Evolutionary conservation across 495 filamentous ascomycete genomes (phyloP).

Genomic region (Jackrogersella multiformis): DNA sequence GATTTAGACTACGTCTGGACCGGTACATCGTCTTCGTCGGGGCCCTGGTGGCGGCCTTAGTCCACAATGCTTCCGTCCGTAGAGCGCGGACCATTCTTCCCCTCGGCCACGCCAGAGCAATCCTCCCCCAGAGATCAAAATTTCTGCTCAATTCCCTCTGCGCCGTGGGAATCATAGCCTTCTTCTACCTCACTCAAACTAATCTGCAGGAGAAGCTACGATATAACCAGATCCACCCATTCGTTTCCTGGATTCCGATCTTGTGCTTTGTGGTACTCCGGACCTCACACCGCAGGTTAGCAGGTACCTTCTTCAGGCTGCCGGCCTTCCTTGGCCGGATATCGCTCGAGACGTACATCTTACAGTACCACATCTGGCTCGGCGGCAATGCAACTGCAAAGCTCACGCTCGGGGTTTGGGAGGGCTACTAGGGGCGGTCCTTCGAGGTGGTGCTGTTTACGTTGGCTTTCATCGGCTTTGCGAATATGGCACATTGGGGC

Average conservation of each 20-base stretch:
- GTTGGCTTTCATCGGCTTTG: conserved; percentile 25
- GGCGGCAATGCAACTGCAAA: conserved; percentile 65
- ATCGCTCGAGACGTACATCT: conserved; percentile 66
- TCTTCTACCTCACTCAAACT: conserved; percentile 46
- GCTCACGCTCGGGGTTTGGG: conserved; percentile 57
- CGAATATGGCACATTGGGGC: conserved; percentile 16
- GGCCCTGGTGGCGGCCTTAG: conserved; percentile 29
- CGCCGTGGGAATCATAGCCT: conserved; percentile 42
- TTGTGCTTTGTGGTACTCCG: conserved; percentile 61
- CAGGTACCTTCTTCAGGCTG: conserved; percentile 53
- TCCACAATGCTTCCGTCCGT: conserved; percentile 30
- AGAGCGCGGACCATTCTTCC: conserved; percentile 13
- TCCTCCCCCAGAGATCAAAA: not conserved
- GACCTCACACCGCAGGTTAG: conserved; percentile 54
- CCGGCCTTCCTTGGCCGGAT: conserved; percentile 65
- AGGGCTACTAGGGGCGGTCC: conserved; percentile 31
- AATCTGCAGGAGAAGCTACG: conserved; percentile 48
- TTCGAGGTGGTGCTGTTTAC: conserved; percentile 37
- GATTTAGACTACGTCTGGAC: conserved; percentile 35
- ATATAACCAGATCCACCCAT: conserved; percentile 64
- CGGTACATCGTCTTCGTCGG: conserved; percentile 43
- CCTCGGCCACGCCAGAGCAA: conserved; percentile 4
- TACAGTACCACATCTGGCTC: conserved; percentile 72
- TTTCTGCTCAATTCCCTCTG: conserved; percentile 19
- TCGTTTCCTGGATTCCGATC: conserved; percentile 63